Percentiles rank a stretch among this genome's conserved stretches.
Evolutionary conservation across 805 yeast genomes (phyloP).

Genomic region (Candida namnaoensis): DNA sequence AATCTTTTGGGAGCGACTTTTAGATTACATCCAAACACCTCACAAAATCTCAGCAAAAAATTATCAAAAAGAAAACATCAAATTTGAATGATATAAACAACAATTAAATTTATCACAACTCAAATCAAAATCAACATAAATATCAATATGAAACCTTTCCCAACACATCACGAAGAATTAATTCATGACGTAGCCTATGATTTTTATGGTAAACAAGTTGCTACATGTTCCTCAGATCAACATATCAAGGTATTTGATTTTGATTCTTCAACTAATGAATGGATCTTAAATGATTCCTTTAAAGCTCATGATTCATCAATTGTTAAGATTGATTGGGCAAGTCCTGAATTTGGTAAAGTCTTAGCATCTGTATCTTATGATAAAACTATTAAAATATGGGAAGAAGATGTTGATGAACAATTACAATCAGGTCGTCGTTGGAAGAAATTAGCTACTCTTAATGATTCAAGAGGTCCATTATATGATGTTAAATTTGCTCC

Average conservation of each 20-base stretch:
- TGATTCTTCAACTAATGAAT: conserved; percentile 54
- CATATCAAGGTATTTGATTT: conserved; percentile 84
- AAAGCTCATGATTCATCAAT: conserved; percentile 90
- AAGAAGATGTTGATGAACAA: conserved; percentile 74
- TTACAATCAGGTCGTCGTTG: conserved; percentile 79
- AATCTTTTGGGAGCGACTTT: too few relatives aligned
- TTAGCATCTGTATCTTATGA: conserved; percentile 88
- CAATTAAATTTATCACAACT: too few relatives aligned
- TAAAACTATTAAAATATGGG: conserved; percentile 84
- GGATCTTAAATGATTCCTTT: conserved; percentile 88
- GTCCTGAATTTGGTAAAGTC: conserved; percentile 86
- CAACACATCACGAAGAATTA: conserved; percentile 89
- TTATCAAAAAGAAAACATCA: too few relatives aligned
- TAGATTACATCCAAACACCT: too few relatives aligned
- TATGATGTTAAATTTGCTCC: conserved; percentile 91
- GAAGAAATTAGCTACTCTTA: conserved; percentile 64
- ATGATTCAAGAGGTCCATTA: conserved; percentile 83
- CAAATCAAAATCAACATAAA: neutral
- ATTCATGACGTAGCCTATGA: conserved; percentile 88
- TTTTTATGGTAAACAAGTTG: conserved; percentile 85
- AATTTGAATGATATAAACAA: too few relatives aligned
- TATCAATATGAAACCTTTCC: conserved; percentile 52
- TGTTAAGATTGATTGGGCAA: conserved; percentile 83
- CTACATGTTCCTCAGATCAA: conserved; percentile 93
- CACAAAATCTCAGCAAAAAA: too few relatives aligned